phyloP scores from a whole-genome alignment of 192 early-diverging fungal species.

The Linnemannia hyalina region DNA sequence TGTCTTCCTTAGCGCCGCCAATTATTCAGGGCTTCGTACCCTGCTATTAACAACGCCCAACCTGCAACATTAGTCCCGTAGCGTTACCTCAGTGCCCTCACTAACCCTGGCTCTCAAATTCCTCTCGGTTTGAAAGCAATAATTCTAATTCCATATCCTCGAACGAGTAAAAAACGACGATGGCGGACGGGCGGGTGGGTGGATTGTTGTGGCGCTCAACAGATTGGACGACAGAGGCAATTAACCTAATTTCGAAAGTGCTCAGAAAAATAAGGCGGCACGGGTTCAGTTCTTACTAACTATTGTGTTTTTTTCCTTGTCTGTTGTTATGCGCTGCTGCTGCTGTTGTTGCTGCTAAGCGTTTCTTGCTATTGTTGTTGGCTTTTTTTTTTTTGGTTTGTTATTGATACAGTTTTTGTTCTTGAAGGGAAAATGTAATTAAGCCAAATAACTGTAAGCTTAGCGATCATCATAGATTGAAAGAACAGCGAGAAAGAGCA shows the following conservation, averaged over 20 bases:
- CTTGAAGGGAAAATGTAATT: conserved; percentile 1
- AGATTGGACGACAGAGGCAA: too few species aligned
- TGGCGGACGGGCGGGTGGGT: not conserved
- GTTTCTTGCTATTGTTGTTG: too few species aligned
- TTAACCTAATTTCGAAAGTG: too few species aligned
- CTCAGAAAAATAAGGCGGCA: not conserved
- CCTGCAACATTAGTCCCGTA: not conserved
- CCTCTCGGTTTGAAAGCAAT: not conserved
- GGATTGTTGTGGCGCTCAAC: not conserved
- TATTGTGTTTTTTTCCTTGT: not conserved
- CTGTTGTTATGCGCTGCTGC: not conserved
- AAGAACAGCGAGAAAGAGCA: too few species aligned
- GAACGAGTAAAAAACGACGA: not conserved
- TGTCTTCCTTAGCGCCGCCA: too few species aligned
- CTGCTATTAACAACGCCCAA: not conserved
- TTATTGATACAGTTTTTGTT: not conserved
- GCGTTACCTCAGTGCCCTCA: not conserved
- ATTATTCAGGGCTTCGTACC: too few species aligned
- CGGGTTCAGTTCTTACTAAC: not conserved
- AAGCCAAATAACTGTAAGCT: not conserved
- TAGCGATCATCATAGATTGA: too few species aligned
- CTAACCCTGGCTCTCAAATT: conserved; percentile 2
- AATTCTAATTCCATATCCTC: too few species aligned
- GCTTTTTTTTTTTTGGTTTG: not conserved
- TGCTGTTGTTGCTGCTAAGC: not conserved